A percentile compares a stretch with the other conserved stretches of the same genome.
Evolutionary conservation across 202 grass and related monocot genomes (phyloP).

Genomic region (Elaeis oleifera): DNA sequence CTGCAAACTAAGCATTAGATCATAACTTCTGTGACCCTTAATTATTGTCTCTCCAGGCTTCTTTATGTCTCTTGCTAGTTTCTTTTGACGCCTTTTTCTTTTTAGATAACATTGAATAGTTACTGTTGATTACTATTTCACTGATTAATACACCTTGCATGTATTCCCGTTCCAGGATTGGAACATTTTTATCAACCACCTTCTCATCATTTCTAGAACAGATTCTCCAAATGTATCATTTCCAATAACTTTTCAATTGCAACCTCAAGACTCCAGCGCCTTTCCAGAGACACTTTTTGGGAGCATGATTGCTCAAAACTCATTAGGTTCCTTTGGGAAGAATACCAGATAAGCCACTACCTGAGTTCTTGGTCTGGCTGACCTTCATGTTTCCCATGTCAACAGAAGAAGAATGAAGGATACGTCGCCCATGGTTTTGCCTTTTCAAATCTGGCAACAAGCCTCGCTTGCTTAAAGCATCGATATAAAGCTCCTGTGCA

Average conservation of each 20-base stretch:
- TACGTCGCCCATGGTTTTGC: slow-evolving; percentile 66
- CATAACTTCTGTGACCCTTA: slow-evolving; percentile 94
- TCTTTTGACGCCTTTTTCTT: slow-evolving; percentile 77
- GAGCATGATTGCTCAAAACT: slow-evolving; percentile 31
- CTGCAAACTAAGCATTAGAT: slow-evolving; percentile 97
- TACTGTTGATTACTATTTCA: slow-evolving; percentile 63
- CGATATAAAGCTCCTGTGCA: slow-evolving; percentile 62
- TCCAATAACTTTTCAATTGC: slow-evolving; percentile 88
- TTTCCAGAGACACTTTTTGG: slow-evolving; percentile 85
- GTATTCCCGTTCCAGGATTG: slow-evolving; percentile 94
- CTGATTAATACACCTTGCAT: slow-evolving; percentile 98
- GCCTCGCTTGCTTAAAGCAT: slow-evolving; percentile 65
- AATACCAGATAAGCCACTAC: slow-evolving; percentile 13
- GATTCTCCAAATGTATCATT: slow-evolving; percentile 41
- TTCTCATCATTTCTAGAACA: slow-evolving; percentile 46
- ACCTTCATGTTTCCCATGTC: slow-evolving; percentile 94
- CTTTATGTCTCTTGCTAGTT: slow-evolving; percentile 69
- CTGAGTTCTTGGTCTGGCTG: slow-evolving; percentile 31
- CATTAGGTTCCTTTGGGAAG: slow-evolving; percentile 24
- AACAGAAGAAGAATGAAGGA: slow-evolving; percentile 76
- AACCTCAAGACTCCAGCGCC: slow-evolving; percentile 97
- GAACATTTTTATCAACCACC: slow-evolving; percentile 44
- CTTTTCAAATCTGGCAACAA: slow-evolving; percentile 64
- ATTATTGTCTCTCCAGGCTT: slow-evolving; percentile 86
- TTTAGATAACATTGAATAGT: slow-evolving; percentile 67